phyloP scores from a whole-genome alignment of 2,329 filamentous ascomycete genomes.

The Rutstroemia sp. region DNA sequence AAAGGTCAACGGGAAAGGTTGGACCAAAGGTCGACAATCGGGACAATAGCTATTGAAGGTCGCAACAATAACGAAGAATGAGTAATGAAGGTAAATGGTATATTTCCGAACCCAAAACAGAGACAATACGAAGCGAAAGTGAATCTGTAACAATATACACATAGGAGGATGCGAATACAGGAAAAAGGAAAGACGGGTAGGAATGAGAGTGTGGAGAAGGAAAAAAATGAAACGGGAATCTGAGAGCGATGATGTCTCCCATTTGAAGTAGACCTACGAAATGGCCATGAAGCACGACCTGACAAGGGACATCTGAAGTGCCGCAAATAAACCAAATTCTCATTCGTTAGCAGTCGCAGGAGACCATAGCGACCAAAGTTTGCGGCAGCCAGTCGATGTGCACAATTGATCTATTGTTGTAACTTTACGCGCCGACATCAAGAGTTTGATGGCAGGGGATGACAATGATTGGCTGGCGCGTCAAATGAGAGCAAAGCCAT shows the following conservation, averaged over 20 bases:
- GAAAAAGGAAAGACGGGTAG: neutral
- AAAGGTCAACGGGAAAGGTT: slow-evolving; percentile 1
- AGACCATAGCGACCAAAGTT: slow-evolving; percentile 13
- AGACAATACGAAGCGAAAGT: neutral
- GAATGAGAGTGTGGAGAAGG: slow-evolving; percentile 7
- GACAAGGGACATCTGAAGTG: slow-evolving; percentile 5
- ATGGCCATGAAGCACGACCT: slow-evolving; percentile 11
- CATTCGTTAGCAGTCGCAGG: slow-evolving; percentile 25
- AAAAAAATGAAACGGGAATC: slow-evolving; percentile 21
- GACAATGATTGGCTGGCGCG: slow-evolving; percentile 14
- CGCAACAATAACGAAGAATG: slow-evolving; percentile 11
- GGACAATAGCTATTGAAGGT: slow-evolving; percentile 9
- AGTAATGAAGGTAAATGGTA: slow-evolving; percentile 13
- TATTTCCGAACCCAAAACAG: slow-evolving; percentile 3
- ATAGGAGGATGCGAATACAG: too few species aligned
- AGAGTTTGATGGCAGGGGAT: neutral
- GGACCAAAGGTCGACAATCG: slow-evolving; percentile 9
- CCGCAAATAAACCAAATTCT: slow-evolving; percentile 17
- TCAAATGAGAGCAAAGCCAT: slow-evolving; percentile 3
- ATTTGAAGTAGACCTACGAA: slow-evolving; percentile 9
- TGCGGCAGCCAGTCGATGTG: slow-evolving; percentile 9
- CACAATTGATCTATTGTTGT: slow-evolving; percentile 16
- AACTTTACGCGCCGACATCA: slow-evolving; percentile 24
- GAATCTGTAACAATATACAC: slow-evolving; percentile 13
- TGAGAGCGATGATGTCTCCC: neutral